phyloP scores from a whole-genome alignment of 1,284 basidiomycete genomes.

The Amylostereum areolatum region DNA sequence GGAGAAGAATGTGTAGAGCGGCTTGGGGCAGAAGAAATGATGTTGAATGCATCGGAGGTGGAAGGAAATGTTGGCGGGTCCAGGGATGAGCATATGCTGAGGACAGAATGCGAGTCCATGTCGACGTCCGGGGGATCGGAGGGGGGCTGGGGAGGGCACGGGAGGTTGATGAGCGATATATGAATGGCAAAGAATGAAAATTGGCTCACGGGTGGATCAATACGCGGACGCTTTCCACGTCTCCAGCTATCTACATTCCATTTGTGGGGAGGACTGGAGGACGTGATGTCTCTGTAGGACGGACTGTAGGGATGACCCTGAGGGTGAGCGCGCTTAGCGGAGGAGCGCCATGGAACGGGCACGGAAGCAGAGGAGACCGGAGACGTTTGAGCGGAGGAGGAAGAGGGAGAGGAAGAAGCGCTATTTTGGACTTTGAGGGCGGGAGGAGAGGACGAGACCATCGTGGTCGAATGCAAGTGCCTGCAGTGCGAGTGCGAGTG shows the following conservation, averaged over 20 bases:
- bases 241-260: conserved; percentile 49
- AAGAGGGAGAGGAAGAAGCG: conserved; percentile 37
- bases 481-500: too few species aligned
- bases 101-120: conserved; percentile 2
- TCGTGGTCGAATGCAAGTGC: too few species aligned
- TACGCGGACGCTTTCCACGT: conserved; percentile 46
- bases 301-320: conserved; percentile 9
- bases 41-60: conserved; percentile 55
- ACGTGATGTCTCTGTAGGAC: too few species aligned
- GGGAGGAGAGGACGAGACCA: too few species aligned
- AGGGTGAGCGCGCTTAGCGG: conserved; percentile 42
- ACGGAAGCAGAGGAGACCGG: conserved; percentile 10
- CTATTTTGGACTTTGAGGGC: too few species aligned
- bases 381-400: conserved; percentile 18
- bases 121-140: conserved; percentile 6
- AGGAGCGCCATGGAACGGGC: conserved; percentile 31
- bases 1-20: conserved; percentile 17
- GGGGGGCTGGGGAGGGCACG: conserved; percentile 4
- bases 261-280: conserved; percentile 30
- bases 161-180: conserved; percentile 2
- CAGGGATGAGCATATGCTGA: conserved; percentile 3
- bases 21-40: conserved; percentile 30
- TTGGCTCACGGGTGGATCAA: conserved; percentile 37
- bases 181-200: conserved; percentile 5
- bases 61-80: conserved; percentile 36